A percentile compares a stretch with the other conserved stretches of the same genome.
Evolutionary conservation across 2,329 filamentous ascomycete genomes (phyloP).

Genomic region (Didymella keratinophila): DNA sequence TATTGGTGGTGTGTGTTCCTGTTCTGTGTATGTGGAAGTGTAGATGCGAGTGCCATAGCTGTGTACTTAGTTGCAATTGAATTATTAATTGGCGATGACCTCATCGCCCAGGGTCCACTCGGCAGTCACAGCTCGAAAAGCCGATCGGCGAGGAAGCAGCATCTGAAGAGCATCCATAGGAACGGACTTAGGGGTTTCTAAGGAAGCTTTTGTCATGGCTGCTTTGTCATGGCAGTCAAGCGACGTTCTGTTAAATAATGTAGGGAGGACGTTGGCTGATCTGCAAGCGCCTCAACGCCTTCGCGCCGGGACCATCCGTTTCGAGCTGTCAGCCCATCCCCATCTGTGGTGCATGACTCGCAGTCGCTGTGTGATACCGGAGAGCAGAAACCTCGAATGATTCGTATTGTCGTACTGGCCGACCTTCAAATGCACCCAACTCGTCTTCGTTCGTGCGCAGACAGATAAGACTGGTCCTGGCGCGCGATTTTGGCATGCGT

Average conservation of each 20-base stretch:
- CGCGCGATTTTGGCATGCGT: neutral
- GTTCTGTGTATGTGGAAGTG: neutral
- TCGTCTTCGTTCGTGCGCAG: too few relatives aligned
- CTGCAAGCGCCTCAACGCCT: neutral
- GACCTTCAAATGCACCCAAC: neutral
- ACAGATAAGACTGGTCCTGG: neutral
- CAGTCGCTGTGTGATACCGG: neutral
- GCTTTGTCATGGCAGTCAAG: neutral
- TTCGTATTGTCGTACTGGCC: neutral
- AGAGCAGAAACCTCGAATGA: neutral
- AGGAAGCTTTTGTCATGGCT: neutral
- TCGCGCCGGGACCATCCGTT: neutral
- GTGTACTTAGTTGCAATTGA: neutral
- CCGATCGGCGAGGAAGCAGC: neutral
- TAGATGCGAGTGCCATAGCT: neutral
- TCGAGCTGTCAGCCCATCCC: neutral
- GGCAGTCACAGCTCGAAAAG: constrained; percentile 4
- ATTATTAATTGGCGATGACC: constrained; percentile 19
- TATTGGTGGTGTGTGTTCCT: neutral
- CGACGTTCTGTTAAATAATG: too few relatives aligned
- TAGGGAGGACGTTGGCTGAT: neutral
- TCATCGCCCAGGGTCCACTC: constrained; percentile 17
- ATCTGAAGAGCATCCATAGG: neutral
- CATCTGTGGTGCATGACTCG: neutral
- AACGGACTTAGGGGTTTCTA: neutral